Percentiles rank a stretch among this genome's conserved stretches.
phyloP scores from a whole-genome alignment of 768 basidiomycete species.

The Multifurca ochricompacta region DNA sequence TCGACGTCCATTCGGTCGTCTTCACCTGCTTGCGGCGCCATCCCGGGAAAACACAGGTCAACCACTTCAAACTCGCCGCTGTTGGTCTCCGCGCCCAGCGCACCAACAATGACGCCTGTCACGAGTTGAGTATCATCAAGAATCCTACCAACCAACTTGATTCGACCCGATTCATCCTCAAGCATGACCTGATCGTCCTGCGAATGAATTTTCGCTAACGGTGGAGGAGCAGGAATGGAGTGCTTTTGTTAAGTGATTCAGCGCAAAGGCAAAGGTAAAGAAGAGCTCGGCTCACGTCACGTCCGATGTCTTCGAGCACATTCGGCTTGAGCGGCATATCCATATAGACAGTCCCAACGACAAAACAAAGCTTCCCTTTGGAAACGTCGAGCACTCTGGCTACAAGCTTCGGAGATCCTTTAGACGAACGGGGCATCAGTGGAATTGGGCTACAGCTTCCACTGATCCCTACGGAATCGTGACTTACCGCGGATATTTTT shows the following conservation, averaged over 20 bases:
- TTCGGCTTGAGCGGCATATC: slow-evolving; percentile 99
- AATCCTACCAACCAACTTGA: slow-evolving; percentile 73
- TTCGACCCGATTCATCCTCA: slow-evolving; percentile 94
- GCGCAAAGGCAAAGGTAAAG: background rate
- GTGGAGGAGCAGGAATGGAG: slow-evolving; percentile 81
- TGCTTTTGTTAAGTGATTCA: slow-evolving; percentile 37
- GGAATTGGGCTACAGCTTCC: background rate
- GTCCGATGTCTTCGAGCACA: slow-evolving; percentile 89
- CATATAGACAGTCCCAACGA: slow-evolving; percentile 95
- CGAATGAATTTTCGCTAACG: slow-evolving; percentile 65
- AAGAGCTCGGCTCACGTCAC: slow-evolving; percentile 61
- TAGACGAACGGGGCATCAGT: background rate
- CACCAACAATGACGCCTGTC: slow-evolving; percentile 88
- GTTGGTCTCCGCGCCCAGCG: slow-evolving; percentile 82
- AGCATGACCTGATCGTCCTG: slow-evolving; percentile 75
- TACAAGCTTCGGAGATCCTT: slow-evolving; percentile 66
- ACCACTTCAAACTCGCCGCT: slow-evolving; percentile 91
- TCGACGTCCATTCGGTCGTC: slow-evolving; percentile 62
- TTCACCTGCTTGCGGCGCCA: slow-evolving; percentile 54
- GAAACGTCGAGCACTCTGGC: slow-evolving; percentile 80
- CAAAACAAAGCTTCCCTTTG: slow-evolving; percentile 78
- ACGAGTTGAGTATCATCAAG: slow-evolving; percentile 60
- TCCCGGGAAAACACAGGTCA: slow-evolving; percentile 77
- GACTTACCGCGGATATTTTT: slow-evolving; percentile 34
- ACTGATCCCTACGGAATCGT: background rate